Percentiles rank a stretch among this genome's conserved stretches.
Evolutionary conservation across 1,284 basidiomycete genomes (phyloP).

Genomic region (Irpex lacteus): DNA sequence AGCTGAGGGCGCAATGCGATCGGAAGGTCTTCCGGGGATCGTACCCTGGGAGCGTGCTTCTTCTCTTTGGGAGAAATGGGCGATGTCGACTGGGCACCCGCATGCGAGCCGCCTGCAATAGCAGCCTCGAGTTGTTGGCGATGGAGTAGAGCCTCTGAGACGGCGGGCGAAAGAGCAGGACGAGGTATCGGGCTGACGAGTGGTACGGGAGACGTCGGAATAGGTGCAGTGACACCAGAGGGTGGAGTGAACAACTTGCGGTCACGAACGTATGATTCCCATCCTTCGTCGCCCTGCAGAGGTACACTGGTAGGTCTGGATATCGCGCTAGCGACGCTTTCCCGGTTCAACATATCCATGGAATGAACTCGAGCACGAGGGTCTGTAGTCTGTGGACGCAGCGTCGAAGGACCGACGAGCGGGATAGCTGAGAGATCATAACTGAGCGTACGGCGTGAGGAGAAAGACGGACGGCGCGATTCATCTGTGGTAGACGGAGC

Average conservation of each 20-base stretch:
- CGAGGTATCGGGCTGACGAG: slow-evolving; percentile 35
- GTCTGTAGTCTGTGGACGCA: slow-evolving; percentile 63
- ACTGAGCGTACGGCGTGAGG: slow-evolving; percentile 64
- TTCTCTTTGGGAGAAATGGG: neutral
- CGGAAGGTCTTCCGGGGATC: slow-evolving; percentile 24
- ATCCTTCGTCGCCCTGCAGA: slow-evolving; percentile 57
- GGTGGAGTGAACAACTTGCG: slow-evolving; percentile 79
- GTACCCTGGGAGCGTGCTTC: neutral
- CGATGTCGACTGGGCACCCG: neutral
- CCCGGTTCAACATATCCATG: slow-evolving; percentile 53
- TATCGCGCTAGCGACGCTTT: slow-evolving; percentile 49
- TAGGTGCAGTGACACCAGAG: slow-evolving; percentile 72
- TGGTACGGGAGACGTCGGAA: slow-evolving; percentile 51
- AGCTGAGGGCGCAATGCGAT: slow-evolving; percentile 23
- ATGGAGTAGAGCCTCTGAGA: slow-evolving; percentile 66
- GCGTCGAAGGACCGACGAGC: slow-evolving; percentile 46
- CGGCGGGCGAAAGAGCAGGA: slow-evolving; percentile 61
- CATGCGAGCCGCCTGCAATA: slow-evolving; percentile 33
- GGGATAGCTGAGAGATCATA: slow-evolving; percentile 55
- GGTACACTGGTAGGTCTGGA: slow-evolving; percentile 71
- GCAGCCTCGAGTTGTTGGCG: slow-evolving; percentile 67
- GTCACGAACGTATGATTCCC: slow-evolving; percentile 78
- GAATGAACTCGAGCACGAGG: slow-evolving; percentile 66
- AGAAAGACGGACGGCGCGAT: slow-evolving; percentile 66
- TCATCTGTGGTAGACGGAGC: slow-evolving; percentile 48